Evolutionary conservation across 148 eudicot species (phyloP).

Genomic region (Nepenthes gracilis): DNA sequence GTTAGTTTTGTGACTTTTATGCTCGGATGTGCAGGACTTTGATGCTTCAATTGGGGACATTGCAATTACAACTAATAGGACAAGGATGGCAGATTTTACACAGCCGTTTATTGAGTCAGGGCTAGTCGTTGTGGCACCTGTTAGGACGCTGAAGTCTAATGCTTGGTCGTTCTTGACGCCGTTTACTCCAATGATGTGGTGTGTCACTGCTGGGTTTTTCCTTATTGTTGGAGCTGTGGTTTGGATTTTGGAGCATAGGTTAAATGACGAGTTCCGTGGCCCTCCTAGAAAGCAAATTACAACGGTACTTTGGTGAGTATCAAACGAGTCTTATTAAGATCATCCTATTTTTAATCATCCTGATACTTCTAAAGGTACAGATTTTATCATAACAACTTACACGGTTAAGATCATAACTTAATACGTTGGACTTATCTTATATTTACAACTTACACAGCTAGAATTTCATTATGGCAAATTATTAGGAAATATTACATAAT

Average conservation of each 20-base stretch:
- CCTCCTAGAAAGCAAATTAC: conserved; percentile 46
- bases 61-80: conserved; percentile 51
- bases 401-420: too few relatives aligned
- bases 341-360: too few relatives aligned
- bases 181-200: conserved; percentile 53
- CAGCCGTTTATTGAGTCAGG: conserved; percentile 64
- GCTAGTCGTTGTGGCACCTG: conserved; percentile 56
- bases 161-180: conserved; percentile 64
- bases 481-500: too few relatives aligned
- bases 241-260: conserved; percentile 63
- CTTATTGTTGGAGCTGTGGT: conserved; percentile 45
- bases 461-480: too few relatives aligned
- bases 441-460: too few relatives aligned
- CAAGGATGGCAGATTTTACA: conserved; percentile 50
- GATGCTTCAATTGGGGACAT: conserved; percentile 64
- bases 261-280: conserved; percentile 67
- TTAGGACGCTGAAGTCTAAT: conserved; percentile 22
- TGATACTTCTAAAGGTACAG: too few relatives aligned
- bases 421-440: too few relatives aligned
- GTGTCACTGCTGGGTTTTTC: conserved; percentile 34
- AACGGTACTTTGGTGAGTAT: conserved; percentile 48
- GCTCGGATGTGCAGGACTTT: conserved; percentile 20
- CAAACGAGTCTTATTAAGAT: neutral
- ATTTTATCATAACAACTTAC: too few relatives aligned
- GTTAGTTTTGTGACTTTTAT: neutral